Conservation (phyloP, 305 asterid genomes). For the Withania somnifera region DNA sequence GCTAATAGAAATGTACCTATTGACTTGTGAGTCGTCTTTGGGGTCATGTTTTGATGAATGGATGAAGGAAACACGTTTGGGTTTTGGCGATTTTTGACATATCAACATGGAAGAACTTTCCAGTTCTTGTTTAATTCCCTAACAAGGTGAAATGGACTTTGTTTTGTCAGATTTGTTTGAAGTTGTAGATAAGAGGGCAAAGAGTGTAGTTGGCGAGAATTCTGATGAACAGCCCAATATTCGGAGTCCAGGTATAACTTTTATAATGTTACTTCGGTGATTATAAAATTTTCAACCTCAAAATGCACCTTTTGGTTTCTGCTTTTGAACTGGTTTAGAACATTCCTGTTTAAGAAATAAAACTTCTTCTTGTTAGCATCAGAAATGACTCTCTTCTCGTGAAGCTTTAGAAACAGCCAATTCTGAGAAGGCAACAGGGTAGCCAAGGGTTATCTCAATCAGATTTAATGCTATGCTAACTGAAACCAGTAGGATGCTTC, state of each 20-base stretch:
- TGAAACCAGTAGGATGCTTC: conserved; percentile 26
- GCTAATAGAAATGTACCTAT: background rate
- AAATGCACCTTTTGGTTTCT: conserved; percentile 2
- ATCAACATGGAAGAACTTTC: background rate
- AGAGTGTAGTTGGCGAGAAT: conserved; percentile 81
- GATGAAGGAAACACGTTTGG: background rate
- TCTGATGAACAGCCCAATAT: conserved; percentile 53
- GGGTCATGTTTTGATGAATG: background rate
- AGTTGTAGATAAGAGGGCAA: conserved; percentile 92
- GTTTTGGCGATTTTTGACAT: background rate
- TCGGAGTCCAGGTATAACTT: conserved; percentile 44
- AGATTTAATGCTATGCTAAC: conserved; percentile 13
- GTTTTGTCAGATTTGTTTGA: conserved; percentile 71
- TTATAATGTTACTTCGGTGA: conserved; percentile 7
- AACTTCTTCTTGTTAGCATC: conserved; percentile 14
- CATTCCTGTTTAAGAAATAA: background rate
- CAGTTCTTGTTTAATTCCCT: background rate
- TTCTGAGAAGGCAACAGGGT: conserved; percentile 27
- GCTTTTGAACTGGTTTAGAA: background rate
- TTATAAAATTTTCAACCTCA: background rate
- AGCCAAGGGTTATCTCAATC: conserved; percentile 34
- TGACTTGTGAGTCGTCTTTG: background rate
- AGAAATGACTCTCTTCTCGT: conserved; percentile 37
- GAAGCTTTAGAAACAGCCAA: conserved; percentile 32
- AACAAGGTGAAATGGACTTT: conserved; percentile 8